Percentiles rank a stretch among this genome's conserved stretches.
phyloP scores from a whole-genome alignment of 2,329 filamentous ascomycete genomes.

The Aspergillus melleus region DNA sequence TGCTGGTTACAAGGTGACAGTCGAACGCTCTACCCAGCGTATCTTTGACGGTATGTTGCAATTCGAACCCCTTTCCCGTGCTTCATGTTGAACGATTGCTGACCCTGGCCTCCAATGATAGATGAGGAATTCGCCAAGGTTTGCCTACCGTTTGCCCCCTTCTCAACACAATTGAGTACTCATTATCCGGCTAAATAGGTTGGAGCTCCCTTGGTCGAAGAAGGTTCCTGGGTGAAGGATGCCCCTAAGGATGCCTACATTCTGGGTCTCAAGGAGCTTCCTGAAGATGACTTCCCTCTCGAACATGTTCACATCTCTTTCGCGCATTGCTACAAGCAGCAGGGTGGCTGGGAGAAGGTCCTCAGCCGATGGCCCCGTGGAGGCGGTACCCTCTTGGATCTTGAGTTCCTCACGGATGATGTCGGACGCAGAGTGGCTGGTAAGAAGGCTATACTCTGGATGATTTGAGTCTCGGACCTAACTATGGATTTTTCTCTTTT shows the following conservation, averaged over 20 bases:
- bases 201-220: slow-evolving; percentile 65
- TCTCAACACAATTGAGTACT: background rate
- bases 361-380: slow-evolving; percentile 77
- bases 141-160: background rate
- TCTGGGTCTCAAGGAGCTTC: slow-evolving; percentile 75
- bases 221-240: slow-evolving; percentile 64
- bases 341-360: slow-evolving; percentile 75
- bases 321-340: slow-evolving; percentile 73
- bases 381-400: slow-evolving; percentile 74
- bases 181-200: slow-evolving; percentile 38
- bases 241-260: slow-evolving; percentile 69
- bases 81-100: slow-evolving; percentile 7
- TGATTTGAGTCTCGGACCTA: background rate
- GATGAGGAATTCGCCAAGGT: slow-evolving; percentile 40
- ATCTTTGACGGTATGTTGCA: slow-evolving; percentile 52
- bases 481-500: background rate
- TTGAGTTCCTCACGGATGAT: slow-evolving; percentile 81
- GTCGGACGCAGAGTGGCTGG: slow-evolving; percentile 58
- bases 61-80: background rate
- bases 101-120: slow-evolving; percentile 11
- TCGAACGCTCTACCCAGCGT: slow-evolving; percentile 67
- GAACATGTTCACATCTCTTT: slow-evolving; percentile 74
- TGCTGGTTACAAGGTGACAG: slow-evolving; percentile 67
- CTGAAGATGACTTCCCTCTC: slow-evolving; percentile 67
- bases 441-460: slow-evolving; percentile 13